phyloP scores from a whole-genome alignment of 2,329 filamentous ascomycete genomes.

The Colletotrichum tanaceti region DNA sequence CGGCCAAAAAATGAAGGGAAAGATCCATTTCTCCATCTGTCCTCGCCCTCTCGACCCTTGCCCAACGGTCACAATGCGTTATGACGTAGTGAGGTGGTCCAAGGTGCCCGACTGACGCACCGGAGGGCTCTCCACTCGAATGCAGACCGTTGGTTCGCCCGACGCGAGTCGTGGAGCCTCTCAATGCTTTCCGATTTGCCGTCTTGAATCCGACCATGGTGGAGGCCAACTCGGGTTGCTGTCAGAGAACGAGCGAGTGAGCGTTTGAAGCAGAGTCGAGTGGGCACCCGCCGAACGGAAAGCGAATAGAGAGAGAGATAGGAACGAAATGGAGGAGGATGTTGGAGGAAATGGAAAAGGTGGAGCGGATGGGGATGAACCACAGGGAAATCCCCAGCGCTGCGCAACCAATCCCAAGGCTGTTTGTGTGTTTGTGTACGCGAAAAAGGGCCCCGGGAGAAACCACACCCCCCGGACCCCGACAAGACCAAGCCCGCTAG shows the following conservation, averaged over 20 bases:
- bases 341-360: conserved; percentile 31
- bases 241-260: conserved; percentile 32
- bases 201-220: conserved; percentile 36
- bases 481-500: conserved; percentile 38
- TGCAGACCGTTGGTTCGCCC: conserved; percentile 28
- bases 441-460: conserved; percentile 7
- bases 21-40: conserved; percentile 32
- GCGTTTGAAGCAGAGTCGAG: conserved; percentile 19
- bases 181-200: conserved; percentile 37
- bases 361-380: conserved; percentile 31
- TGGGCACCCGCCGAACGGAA: conserved; percentile 24
- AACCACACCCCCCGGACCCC: conserved; percentile 27
- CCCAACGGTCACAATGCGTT: conserved; percentile 33
- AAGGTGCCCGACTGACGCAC: conserved; percentile 32
- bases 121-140: conserved; percentile 24
- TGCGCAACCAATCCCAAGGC: conserved; percentile 21
- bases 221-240: conserved; percentile 28
- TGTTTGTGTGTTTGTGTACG: conserved; percentile 12
- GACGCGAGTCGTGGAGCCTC: conserved; percentile 31
- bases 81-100: conserved; percentile 37
- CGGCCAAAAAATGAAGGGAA: conserved; percentile 4
- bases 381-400: conserved; percentile 22
- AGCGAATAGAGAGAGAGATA: conserved; percentile 23
- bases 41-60: conserved; percentile 30
- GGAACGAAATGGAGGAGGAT: conserved; percentile 28